Evolutionary conservation across 495 filamentous ascomycete genomes (phyloP).

Genomic region (Aspergillus egyptiacus): DNA sequence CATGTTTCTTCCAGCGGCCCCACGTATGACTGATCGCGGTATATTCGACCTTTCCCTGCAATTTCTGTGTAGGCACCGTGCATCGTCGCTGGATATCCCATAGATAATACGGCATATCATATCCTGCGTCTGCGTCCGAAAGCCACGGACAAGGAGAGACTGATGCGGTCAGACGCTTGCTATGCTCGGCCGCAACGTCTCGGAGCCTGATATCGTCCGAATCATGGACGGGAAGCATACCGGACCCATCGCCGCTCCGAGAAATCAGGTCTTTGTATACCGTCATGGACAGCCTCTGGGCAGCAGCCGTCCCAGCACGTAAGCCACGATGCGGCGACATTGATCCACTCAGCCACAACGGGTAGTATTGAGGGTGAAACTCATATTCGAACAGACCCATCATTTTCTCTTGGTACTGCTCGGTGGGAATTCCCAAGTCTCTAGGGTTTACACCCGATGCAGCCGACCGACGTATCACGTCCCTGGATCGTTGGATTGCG

Average conservation of each 20-base stretch:
- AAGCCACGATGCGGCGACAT: conserved; percentile 3
- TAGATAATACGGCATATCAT: conserved; percentile 3
- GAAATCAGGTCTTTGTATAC: neutral
- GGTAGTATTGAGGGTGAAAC: conserved; percentile 1
- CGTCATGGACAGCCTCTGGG: conserved; percentile 1
- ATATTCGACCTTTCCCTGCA: conserved; percentile 5
- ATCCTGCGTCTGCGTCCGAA: neutral
- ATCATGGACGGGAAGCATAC: neutral
- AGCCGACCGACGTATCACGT: neutral
- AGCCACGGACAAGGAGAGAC: conserved; percentile 1
- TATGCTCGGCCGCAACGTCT: neutral
- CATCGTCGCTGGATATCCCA: neutral
- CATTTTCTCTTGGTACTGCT: conserved; percentile 1
- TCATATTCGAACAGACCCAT: neutral
- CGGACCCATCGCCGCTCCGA: neutral
- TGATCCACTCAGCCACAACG: neutral
- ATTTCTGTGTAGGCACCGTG: conserved; percentile 1
- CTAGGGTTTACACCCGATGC: conserved; percentile 1
- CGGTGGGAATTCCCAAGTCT: neutral
- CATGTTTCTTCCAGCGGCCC: conserved; percentile 1
- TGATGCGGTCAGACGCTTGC: neutral
- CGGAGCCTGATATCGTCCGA: neutral
- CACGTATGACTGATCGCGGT: conserved; percentile 1
- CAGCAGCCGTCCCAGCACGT: conserved; percentile 3
- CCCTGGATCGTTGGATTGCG: neutral